Conservation (phyloP, 1,284 basidiomycete species). For the Cryptococcus floricola region DNA sequence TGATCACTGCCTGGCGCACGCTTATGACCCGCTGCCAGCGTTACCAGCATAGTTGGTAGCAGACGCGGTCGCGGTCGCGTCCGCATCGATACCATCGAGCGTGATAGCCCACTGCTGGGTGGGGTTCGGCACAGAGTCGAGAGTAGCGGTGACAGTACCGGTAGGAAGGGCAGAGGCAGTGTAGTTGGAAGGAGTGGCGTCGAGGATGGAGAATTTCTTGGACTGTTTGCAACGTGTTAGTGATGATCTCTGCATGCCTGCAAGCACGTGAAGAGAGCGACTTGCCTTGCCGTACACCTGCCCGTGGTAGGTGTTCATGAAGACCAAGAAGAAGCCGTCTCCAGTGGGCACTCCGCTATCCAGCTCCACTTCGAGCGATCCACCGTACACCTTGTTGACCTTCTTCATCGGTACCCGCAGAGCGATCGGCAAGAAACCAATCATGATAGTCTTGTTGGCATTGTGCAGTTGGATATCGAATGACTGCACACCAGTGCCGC, state of each 20-base stretch:
- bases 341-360: conserved; percentile 32
- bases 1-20: no score
- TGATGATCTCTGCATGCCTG: background rate
- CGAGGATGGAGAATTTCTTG: conserved; percentile 40
- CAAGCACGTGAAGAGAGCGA: background rate
- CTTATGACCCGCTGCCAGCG: conserved; percentile 18
- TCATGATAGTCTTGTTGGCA: conserved; percentile 40
- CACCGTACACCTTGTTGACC: conserved; percentile 39
- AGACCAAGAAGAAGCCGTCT: conserved; percentile 36
- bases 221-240: conserved; percentile 17
- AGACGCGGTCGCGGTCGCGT: conserved; percentile 23
- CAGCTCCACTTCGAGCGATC: conserved; percentile 45
- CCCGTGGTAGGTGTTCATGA: conserved; percentile 44
- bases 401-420: conserved; percentile 40
- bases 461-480: conserved; percentile 50
- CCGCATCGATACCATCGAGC: conserved; percentile 38
- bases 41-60: conserved; percentile 19
- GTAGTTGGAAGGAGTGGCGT: conserved; percentile 31
- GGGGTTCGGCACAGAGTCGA: conserved; percentile 36
- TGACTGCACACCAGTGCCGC: conserved; percentile 41
- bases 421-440: conserved; percentile 43
- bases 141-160: conserved; percentile 38
- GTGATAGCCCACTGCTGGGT: conserved; percentile 46
- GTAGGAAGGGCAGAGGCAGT: conserved; percentile 37
- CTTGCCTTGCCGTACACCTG: conserved; percentile 41